Base-by-base conservation (phyloP, 2,329 filamentous ascomycete genomes). In the Epichloe scottii region DNA sequence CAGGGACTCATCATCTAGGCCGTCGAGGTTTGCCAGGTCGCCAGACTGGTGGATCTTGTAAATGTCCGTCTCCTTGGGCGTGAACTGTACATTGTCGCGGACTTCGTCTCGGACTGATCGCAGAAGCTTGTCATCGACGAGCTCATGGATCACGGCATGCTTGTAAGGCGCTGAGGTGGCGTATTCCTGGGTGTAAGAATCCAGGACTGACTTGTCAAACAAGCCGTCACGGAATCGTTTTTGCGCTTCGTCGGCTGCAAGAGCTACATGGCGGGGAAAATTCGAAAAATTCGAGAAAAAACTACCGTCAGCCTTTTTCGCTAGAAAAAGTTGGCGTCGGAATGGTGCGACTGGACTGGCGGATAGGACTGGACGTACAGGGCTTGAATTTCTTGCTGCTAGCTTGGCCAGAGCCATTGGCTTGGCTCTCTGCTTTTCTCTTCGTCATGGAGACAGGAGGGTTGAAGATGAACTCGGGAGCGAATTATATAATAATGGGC, bases 41-140 rank as follows among this genome's bases (percentile, higher is more conserved):
- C 93, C 93, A 4, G 91, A 97, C 73, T 98, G 93, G 76, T 96
- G 90, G 64, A 98, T 97, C 71, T 94, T 95, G 79, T 98, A 98
- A 61, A 98, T 98, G 67, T 98, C 93, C 46, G 93, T 98, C 70
- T 98, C 93, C 69, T 98, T 98, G 60, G 90, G 90, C 12, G 93
- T 96, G 72, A 98, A 98, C 58, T 87, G 84, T 58, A 98, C 87
- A 64, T 95, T 90, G 59, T 85, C 77, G 67, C 85, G 84, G 67
- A 97, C 91, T 71, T 98, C 93, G 62, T 78, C 72, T 64, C 93
- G 89, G 53, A 98, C 93, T 51, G 80, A 76, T 62, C 90, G 90
- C 45, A 98, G 80, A 17, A 98, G 82, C 46, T 74, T 68, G 60
- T 91, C 85, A 68, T 93, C 75, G 65, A 97, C 84, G 42, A 98